These are phyloP conservation scores for Hypoxylon fragiforme DNA, from an alignment of 495 filamentous ascomycete genomes.

Conservation along the genomic window DNA sequence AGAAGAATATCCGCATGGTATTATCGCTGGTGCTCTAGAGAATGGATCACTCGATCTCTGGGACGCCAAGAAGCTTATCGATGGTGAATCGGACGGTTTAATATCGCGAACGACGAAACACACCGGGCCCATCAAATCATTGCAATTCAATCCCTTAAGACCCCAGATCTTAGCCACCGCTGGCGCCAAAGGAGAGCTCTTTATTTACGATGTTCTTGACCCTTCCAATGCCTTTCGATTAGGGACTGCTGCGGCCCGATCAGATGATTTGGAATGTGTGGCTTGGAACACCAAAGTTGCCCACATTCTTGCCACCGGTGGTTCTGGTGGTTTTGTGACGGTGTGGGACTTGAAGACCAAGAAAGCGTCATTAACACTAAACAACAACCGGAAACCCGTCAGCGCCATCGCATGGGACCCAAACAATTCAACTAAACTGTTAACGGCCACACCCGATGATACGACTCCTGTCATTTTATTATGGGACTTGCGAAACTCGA, in stretches of 20 bases:
- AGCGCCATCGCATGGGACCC: conserved; percentile 98
- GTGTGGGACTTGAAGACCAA: conserved; percentile 98
- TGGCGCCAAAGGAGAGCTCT: conserved; percentile 94
- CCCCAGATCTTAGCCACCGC: conserved; percentile 90
- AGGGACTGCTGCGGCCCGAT: conserved; percentile 81
- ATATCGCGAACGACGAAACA: conserved; percentile 92
- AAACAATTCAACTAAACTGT: conserved; percentile 86
- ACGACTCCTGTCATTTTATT: conserved; percentile 84
- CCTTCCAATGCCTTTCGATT: conserved; percentile 83
- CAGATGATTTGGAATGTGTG: conserved; percentile 91
- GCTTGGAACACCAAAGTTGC: conserved; percentile 99
- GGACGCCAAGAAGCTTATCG: conserved; percentile 86
- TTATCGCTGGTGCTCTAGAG: conserved; percentile 94
- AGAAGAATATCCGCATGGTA: conserved; percentile 73
- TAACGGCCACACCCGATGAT: conserved; percentile 91
- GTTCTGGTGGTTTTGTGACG: conserved; percentile 92
- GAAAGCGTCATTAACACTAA: conserved; percentile 92
- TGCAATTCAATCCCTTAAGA: conserved; percentile 97
- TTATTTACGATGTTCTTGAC: conserved; percentile 91
- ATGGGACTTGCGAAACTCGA: conserved; percentile 96
- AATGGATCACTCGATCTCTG: conserved; percentile 95
- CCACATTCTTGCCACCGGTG: conserved; percentile 93
- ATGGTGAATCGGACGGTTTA: conserved; percentile 69
- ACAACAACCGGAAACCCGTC: conserved; percentile 92
- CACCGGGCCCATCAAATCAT: conserved; percentile 86